Base-by-base conservation (phyloP, 2,329 filamentous ascomycete species). In the Teratosphaeria destructans region DNA sequence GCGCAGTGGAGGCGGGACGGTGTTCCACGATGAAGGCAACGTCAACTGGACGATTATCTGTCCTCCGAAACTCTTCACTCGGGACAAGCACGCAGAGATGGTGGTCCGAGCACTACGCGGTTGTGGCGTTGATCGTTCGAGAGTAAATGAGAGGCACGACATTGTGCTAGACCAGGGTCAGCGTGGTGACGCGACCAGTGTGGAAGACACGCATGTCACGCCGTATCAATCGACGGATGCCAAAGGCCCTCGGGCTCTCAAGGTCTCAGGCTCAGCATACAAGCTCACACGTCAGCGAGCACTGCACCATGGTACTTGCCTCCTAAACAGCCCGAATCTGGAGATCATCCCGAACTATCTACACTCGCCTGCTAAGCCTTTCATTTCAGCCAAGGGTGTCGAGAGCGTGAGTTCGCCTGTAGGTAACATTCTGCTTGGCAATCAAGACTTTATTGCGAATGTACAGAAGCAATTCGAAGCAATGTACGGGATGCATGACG, bases 11-110 rank as follows among this genome's bases (percentile, higher is more conserved):
- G 94, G 94, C 55, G 94, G 94, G 54, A 85, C 94, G 1, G 94
- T 99, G 57, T 97, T 95, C 71, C 94, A 99, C 73, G 94, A 97
- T 73, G 75, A 80, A 52, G 93, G 93, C 58, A 99, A 99, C 72
- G 82, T 96, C 66, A 99, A 99, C 75, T 99, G 92, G 80, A 89
- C 88, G 71, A 90, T 97, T 58, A 95, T 95, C 55, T 90, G 86
- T 64, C 92, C 92, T 1, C 83, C 89, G 0, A 78, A 79, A 0
- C 76, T 75, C 0, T 97, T 97, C 71, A 87, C 93, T 63, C 84
- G 94, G 34, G 83, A 96, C 77, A 89, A 84, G 70, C 90, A 97
- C 76, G 93, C 91, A 14, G 84, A 90, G 70, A 96, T 97, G 90
- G 88, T 97, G 0, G 90, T 92, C 47, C 83, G 87, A n/a, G 92